Conservation (phyloP, 1,284 basidiomycete genomes). For the Cutaneotrichosporon daszewskae region DNA sequence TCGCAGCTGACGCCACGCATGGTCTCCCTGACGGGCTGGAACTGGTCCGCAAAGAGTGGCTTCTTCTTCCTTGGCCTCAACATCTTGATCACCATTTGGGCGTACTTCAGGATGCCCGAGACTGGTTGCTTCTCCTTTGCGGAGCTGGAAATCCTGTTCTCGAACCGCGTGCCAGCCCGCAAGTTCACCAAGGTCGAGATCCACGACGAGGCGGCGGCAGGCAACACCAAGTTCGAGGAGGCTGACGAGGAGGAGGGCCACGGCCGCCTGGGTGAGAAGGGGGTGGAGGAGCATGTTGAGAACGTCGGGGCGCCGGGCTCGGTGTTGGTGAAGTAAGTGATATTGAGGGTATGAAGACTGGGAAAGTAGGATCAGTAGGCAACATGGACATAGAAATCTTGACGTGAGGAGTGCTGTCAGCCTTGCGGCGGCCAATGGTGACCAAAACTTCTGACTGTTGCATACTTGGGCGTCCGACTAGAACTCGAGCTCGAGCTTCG, state of each 20-base stretch:
- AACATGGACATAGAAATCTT: no score
- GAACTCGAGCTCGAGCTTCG: no score
- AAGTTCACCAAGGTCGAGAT: slow-evolving; percentile 20
- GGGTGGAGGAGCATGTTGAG: background rate
- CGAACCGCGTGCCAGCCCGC: slow-evolving; percentile 34
- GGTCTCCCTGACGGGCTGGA: slow-evolving; percentile 35
- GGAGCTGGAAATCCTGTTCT: slow-evolving; percentile 39
- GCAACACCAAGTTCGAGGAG: no score
- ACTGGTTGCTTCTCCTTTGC: slow-evolving; percentile 23
- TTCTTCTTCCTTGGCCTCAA: slow-evolving; percentile 12
- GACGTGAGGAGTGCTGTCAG: no score
- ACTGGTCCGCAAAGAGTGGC: slow-evolving; percentile 9
- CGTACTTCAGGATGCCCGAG: slow-evolving; percentile 21
- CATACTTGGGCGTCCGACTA: no score
- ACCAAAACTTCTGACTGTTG: no score
- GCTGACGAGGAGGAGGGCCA: background rate
- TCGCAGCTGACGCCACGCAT: slow-evolving; percentile 44
- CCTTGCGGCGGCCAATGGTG: no score
- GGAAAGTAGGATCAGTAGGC: no score
- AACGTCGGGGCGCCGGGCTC: no score
- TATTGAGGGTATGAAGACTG: no score
- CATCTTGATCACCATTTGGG: slow-evolving; percentile 4
- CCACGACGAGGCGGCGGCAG: background rate
- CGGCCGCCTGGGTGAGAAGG: background rate
- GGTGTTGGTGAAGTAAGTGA: no score